Percentiles rank a stretch among this genome's conserved stretches.
phyloP scores from a whole-genome alignment of 768 basidiomycete species.

The Mycena alexandri region DNA sequence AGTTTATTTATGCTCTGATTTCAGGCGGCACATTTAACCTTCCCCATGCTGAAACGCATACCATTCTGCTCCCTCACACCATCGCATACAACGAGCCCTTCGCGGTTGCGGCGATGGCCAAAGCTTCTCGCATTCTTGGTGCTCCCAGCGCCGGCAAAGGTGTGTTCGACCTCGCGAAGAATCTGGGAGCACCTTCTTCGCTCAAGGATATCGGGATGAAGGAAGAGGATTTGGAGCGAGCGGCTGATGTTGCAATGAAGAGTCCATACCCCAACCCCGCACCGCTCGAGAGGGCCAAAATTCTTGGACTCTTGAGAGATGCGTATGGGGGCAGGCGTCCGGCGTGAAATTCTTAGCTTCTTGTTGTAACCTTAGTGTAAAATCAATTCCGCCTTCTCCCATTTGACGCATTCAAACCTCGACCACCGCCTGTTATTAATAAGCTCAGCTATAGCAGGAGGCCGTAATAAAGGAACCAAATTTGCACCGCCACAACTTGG shows the following conservation, averaged over 20 bases:
- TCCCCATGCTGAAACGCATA: slow-evolving; percentile 58
- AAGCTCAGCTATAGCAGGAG: too few relatives aligned
- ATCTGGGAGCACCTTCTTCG: slow-evolving; percentile 47
- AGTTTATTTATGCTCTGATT: not conserved
- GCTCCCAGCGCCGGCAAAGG: slow-evolving; percentile 40
- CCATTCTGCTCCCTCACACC: slow-evolving; percentile 56
- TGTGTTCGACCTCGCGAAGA: slow-evolving; percentile 41
- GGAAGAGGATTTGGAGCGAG: slow-evolving; percentile 54
- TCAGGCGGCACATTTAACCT: slow-evolving; percentile 55
- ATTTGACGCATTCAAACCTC: too few relatives aligned
- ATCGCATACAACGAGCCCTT: slow-evolving; percentile 55
- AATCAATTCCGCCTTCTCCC: too few relatives aligned
- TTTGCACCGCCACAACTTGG: too few relatives aligned
- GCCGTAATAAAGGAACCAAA: too few relatives aligned
- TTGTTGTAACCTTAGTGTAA: too few relatives aligned
- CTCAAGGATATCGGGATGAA: slow-evolving; percentile 56
- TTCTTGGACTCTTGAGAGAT: slow-evolving; percentile 45
- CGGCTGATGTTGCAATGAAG: slow-evolving; percentile 52
- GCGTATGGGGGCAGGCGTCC: slow-evolving; percentile 49
- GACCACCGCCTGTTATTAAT: too few relatives aligned
- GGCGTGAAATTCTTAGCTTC: slow-evolving; percentile 21
- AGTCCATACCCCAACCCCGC: slow-evolving; percentile 57
- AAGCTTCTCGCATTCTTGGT: slow-evolving; percentile 48
- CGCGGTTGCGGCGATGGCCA: slow-evolving; percentile 47
- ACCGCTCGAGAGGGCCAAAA: slow-evolving; percentile 50